A percentile compares a stretch with the other conserved stretches of the same genome.
Conservation (phyloP, 1,284 basidiomycete species). For the Leucoagaricus sp. region DNA sequence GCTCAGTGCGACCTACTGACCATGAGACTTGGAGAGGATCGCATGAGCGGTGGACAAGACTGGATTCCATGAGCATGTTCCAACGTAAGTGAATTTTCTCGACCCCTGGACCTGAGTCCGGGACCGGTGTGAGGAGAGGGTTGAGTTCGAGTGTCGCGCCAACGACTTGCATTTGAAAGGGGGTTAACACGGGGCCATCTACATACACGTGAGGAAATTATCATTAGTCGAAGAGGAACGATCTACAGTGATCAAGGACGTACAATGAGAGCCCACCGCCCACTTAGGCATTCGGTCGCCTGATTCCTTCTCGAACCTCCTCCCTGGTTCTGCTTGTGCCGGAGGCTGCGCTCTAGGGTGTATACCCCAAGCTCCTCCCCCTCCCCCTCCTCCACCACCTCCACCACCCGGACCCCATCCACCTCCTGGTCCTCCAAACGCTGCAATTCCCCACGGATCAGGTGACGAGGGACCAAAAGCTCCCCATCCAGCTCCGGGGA, state of each 20-base stretch:
- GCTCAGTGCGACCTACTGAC: constrained; percentile 63
- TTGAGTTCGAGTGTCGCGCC: constrained; percentile 52
- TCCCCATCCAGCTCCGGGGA: background rate
- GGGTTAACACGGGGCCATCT: constrained; percentile 76
- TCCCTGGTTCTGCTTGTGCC: background rate
- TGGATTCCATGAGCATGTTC: constrained; percentile 72
- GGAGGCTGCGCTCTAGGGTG: constrained; percentile 1
- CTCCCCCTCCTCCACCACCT: too few species aligned
- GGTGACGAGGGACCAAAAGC: background rate
- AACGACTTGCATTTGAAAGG: constrained; percentile 54
- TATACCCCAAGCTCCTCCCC: too few species aligned
- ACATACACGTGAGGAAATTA: constrained; percentile 1
- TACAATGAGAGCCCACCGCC: constrained; percentile 39
- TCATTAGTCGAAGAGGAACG: background rate
- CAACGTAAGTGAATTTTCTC: constrained; percentile 55
- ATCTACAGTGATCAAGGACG: too few species aligned
- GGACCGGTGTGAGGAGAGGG: constrained; percentile 55
- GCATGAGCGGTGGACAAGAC: constrained; percentile 59
- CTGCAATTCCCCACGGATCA: constrained; percentile 5
- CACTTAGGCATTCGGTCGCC: constrained; percentile 39
- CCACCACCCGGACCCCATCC: constrained; percentile 5
- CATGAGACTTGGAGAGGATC: constrained; percentile 64
- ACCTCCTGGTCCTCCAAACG: background rate
- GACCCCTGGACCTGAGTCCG: constrained; percentile 44
- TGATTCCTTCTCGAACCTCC: constrained; percentile 20